Base-by-base conservation (phyloP, 192 early-diverging fungal species). In the Mortierella hygrophila region DNA sequence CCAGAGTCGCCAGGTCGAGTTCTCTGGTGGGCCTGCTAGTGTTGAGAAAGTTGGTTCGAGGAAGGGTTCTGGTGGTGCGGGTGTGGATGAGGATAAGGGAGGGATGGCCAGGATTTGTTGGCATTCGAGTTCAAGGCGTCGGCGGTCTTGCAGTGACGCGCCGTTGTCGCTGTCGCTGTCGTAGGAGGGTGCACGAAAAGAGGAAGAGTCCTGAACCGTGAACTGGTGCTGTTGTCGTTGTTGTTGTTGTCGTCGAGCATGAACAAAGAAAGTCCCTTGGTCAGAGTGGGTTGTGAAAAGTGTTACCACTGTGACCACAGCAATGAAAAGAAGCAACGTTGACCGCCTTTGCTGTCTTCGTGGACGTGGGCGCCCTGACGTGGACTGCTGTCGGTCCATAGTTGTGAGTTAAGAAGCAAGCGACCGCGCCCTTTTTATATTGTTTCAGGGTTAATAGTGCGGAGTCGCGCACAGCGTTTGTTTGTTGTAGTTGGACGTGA, bases 1-100 rank as follows among this genome's bases (percentile, higher is more conserved):
- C 84, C 84, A 86, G 11, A 86, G 72, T 35, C 75, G 70, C 68
- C 79, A 76, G 4, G 78, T 76, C 15, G 74, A 40, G 29, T 73
- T 80, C 20, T 23, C 76, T 10, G 80, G 80, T 35, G 63, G 26
- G 20, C 54, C 40, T 44, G 40, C 49, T 16, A 16, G 8, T 10
- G 72, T 35, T 11, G 42, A 49, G n/a, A 71, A 68, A 21, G 5
- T 16, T 3, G 21, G 20, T 42, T 13, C 32, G 57, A 38, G 54
- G 26, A 57, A 9, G 3, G 47, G 42, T 3, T 76, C 55, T 65
- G 46, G 37, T 54, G 60, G 29, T 20, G 16, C 54, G 54, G 20
- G 4, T 20, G 54, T 55, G 4, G 60, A 4, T 8, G 60, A 65
- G 29, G 26, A 65, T 5, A 23, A 32, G 3, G 29, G 26, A n/a